Conservation (phyloP, 305 asterid species). For the Lippia alba region DNA sequence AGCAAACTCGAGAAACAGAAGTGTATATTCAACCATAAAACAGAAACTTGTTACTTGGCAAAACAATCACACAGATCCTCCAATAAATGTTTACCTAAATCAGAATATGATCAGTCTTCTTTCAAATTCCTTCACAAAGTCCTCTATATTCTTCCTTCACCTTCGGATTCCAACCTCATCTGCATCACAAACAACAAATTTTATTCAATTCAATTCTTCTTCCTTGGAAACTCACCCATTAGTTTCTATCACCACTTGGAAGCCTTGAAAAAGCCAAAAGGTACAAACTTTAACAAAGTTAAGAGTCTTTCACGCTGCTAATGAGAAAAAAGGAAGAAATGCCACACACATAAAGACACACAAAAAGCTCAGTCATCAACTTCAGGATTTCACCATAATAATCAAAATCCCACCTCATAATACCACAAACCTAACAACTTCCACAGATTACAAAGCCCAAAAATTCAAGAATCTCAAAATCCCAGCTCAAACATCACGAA, state of each 20-base stretch:
- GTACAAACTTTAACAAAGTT: constrained; percentile 32
- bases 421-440: constrained; percentile 17
- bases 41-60: not conserved
- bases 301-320: constrained; percentile 28
- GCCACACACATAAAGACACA: constrained; percentile 18
- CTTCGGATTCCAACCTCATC: constrained; percentile 23
- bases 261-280: constrained; percentile 17
- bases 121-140: constrained; percentile 15
- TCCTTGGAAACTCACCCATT: constrained; percentile 25
- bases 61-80: not conserved
- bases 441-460: constrained; percentile 17
- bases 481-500: constrained; percentile 36
- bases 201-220: constrained; percentile 20
- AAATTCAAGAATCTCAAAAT: constrained; percentile 31
- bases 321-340: constrained; percentile 29
- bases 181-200: constrained; percentile 23
- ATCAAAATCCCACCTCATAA: constrained; percentile 37
- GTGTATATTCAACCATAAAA: too few species aligned
- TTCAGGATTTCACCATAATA: constrained; percentile 33
- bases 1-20: too few species aligned
- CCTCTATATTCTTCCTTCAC: constrained; percentile 4
- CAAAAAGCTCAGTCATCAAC: constrained; percentile 27
- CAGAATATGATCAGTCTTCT: constrained; percentile 4
- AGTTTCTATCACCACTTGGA: constrained; percentile 23
- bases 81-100: not conserved